Conservation (phyloP, 2,329 filamentous ascomycete genomes). For the Aspergillus neotritici region DNA sequence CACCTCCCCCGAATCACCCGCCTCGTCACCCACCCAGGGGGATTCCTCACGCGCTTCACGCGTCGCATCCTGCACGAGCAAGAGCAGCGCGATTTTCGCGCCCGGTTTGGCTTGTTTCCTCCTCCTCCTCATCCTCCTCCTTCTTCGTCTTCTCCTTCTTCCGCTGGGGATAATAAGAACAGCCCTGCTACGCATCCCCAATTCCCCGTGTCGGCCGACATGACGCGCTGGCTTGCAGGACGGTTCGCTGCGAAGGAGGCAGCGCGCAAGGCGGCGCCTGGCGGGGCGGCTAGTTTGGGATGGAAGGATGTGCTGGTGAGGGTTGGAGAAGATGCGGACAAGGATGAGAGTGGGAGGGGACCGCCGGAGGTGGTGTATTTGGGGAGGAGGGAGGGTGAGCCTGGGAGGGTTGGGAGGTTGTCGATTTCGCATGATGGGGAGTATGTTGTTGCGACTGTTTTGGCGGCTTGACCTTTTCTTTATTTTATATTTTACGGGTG, state of each 20-base stretch:
- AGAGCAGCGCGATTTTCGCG: constrained; percentile 35
- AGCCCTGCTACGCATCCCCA: background rate
- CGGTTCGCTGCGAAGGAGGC: constrained; percentile 71
- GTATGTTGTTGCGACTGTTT: constrained; percentile 57
- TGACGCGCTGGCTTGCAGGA: constrained; percentile 42
- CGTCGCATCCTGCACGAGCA: constrained; percentile 37
- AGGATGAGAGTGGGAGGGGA: constrained; percentile 16
- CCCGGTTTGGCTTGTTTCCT: constrained; percentile 25
- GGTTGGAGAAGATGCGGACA: constrained; percentile 21
- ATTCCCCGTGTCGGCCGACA: constrained; percentile 19
- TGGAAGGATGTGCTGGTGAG: constrained; percentile 57
- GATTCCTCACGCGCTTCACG: constrained; percentile 34
- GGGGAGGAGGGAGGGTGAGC: constrained; percentile 11
- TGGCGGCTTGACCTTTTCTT: no score
- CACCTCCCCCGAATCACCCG: constrained; percentile 58
- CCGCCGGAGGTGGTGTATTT: constrained; percentile 36
- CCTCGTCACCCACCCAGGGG: constrained; percentile 48
- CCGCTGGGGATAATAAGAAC: background rate
- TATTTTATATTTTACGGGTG: no score
- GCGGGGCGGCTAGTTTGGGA: constrained; percentile 49
- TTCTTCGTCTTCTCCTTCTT: background rate
- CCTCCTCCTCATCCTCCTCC: constrained; percentile 1
- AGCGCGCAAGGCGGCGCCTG: constrained; percentile 61
- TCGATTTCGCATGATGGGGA: constrained; percentile 86
- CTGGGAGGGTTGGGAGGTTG: constrained; percentile 54